phyloP scores from a whole-genome alignment of 2,329 filamentous ascomycete genomes.

The Trichoderma arundinaceum region DNA sequence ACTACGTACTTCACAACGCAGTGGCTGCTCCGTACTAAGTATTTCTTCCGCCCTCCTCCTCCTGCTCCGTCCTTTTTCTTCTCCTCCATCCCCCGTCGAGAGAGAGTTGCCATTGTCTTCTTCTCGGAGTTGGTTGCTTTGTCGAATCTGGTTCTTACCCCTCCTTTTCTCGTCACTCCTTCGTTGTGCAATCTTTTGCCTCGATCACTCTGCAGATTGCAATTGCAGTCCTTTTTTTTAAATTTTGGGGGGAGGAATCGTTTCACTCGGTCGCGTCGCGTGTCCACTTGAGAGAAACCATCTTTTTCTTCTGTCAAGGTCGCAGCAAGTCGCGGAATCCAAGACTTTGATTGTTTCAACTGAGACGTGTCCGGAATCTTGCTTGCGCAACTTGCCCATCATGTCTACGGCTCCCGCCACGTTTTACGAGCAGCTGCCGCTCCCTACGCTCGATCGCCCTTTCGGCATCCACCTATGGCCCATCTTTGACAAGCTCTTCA shows the following conservation, averaged over 20 bases:
- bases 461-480: conserved; percentile 94
- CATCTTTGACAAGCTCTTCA: conserved; percentile 87
- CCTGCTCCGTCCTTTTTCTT: conserved; percentile 35
- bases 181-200: conserved; percentile 34
- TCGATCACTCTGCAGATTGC: conserved; percentile 19
- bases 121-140: conserved; percentile 31
- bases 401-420: conserved; percentile 44
- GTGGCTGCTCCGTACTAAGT: conserved; percentile 2
- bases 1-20: neutral
- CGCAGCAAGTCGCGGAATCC: neutral
- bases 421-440: conserved; percentile 63
- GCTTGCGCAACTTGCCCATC: conserved; percentile 35
- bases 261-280: conserved; percentile 29
- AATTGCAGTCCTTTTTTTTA: conserved; percentile 16
- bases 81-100: conserved; percentile 39
- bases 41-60: conserved; percentile 36
- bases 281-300: conserved; percentile 15
- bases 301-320: neutral
- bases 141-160: conserved; percentile 29
- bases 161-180: conserved; percentile 48
- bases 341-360: neutral
- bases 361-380: conserved; percentile 9
- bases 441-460: conserved; percentile 85
- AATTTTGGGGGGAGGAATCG: conserved; percentile 28
- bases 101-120: conserved; percentile 31